Evolutionary conservation across 371 early-diverging fungal genomes (phyloP).

Genomic region (Apophysomyces sp.): DNA sequence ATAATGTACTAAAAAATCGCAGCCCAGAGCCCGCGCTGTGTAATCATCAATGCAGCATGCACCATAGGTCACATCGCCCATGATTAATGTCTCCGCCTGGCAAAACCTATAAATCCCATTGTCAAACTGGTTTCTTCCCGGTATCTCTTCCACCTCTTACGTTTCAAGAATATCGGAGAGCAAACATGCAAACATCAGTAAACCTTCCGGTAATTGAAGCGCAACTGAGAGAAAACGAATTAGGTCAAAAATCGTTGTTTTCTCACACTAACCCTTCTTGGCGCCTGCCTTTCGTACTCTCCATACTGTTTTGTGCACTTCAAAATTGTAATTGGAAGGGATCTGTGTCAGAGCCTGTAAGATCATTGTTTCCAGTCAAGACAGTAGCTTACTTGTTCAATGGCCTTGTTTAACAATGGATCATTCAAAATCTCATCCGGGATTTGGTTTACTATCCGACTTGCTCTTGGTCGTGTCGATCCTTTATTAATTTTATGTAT

Average conservation of each 20-base stretch:
- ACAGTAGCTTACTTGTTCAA: conserved; percentile 57
- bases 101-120: conserved; percentile 61
- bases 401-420: conserved; percentile 74
- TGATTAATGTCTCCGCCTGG: conserved; percentile 90
- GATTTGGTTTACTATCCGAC: conserved; percentile 72
- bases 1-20: conserved; percentile 99
- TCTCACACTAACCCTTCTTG: conserved; percentile 61
- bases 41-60: conserved; percentile 99
- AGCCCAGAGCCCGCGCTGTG: conserved; percentile 89
- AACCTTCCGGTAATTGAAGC: conserved; percentile 99
- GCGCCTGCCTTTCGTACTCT: conserved; percentile 80
- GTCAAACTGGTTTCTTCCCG: not conserved
- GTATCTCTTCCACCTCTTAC: conserved; percentile 40
- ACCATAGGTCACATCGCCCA: conserved; percentile 99
- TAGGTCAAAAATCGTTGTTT: not conserved
- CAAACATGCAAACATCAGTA: conserved; percentile 92
- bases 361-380: not conserved
- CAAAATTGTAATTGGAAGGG: conserved; percentile 99
- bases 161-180: conserved; percentile 91
- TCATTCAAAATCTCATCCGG: conserved; percentile 87
- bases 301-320: conserved; percentile 97
- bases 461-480: conserved; percentile 21
- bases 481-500: conserved; percentile 5
- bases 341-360: conserved; percentile 43
- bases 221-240: conserved; percentile 66